These are phyloP conservation scores for Pyrus communis DNA, from an alignment of 306 rosid species.

Conservation along the genomic window DNA sequence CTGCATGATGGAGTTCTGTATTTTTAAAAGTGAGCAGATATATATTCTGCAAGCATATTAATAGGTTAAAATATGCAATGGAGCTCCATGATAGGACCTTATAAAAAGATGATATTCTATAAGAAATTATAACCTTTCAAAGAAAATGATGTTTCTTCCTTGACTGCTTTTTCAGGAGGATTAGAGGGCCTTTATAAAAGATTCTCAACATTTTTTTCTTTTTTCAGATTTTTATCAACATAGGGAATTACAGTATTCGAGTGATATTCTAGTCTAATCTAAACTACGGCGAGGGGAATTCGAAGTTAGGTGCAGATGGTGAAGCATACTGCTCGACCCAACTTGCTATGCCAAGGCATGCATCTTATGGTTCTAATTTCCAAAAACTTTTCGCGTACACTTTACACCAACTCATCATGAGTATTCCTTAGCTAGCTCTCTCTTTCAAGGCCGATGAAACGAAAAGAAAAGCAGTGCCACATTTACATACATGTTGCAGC, in stretches of 20 bases:
- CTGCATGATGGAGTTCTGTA: conserved; percentile 14
- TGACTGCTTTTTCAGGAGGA: conserved; percentile 33
- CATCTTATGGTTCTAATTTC: background rate
- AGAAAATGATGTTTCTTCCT: conserved; percentile 19
- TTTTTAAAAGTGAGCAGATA: conserved; percentile 36
- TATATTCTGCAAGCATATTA: background rate
- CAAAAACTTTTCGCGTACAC: background rate
- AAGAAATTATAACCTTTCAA: conserved; percentile 22
- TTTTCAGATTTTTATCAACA: background rate
- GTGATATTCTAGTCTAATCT: too few species aligned
- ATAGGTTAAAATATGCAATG: too few species aligned
- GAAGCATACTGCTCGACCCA: too few species aligned
- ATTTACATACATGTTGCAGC: conserved; percentile 11
- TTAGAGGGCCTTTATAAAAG: background rate
- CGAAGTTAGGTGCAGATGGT: too few species aligned
- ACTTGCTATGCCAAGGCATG: too few species aligned
- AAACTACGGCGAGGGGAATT: too few species aligned
- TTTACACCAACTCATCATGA: too few species aligned
- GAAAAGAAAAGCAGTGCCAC: conserved; percentile 19
- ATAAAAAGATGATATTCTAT: background rate
- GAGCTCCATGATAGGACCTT: too few species aligned
- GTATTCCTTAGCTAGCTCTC: background rate
- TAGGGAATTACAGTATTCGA: background rate
- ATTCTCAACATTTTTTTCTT: background rate
- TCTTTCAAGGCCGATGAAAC: conserved; percentile 21